Conservation (phyloP, 2,329 filamentous ascomycete genomes). For the Sphaerulina musiva region DNA sequence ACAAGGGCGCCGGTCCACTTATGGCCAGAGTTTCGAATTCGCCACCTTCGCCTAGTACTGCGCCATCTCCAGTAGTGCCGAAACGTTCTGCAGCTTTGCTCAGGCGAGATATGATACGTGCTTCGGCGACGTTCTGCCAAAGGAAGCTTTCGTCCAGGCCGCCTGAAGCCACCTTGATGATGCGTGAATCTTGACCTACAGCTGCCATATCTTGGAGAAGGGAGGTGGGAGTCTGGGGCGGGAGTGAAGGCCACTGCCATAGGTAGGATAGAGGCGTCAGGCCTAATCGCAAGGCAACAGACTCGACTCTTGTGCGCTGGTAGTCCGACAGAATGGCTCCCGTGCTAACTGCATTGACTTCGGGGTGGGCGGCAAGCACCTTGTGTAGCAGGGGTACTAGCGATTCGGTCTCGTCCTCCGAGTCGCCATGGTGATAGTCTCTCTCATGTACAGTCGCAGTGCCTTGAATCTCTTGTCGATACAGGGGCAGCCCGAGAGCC, state of each 20-base stretch:
- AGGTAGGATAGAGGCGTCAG: slow-evolving; percentile 77
- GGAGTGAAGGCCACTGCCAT: slow-evolving; percentile 81
- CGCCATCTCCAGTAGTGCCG: slow-evolving; percentile 57
- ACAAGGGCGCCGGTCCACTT: slow-evolving; percentile 67
- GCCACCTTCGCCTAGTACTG: slow-evolving; percentile 82
- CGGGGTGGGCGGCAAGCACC: slow-evolving; percentile 63
- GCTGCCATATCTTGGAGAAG: slow-evolving; percentile 76
- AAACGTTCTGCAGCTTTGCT: slow-evolving; percentile 58
- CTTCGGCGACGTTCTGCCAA: slow-evolving; percentile 69
- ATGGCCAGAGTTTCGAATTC: slow-evolving; percentile 93
- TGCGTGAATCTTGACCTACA: slow-evolving; percentile 73
- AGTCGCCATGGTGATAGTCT: slow-evolving; percentile 53
- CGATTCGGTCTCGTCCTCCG: slow-evolving; percentile 77
- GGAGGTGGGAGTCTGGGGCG: slow-evolving; percentile 43
- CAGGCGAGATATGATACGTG: slow-evolving; percentile 42
- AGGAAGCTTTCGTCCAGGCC: slow-evolving; percentile 75
- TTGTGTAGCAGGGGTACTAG: slow-evolving; percentile 66
- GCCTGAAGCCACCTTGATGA: slow-evolving; percentile 90
- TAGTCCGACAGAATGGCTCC: slow-evolving; percentile 94
- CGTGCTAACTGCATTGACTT: slow-evolving; percentile 78
- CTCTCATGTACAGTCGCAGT: slow-evolving; percentile 61
- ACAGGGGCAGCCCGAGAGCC: slow-evolving; percentile 75
- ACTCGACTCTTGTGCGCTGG: slow-evolving; percentile 92
- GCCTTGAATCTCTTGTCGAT: slow-evolving; percentile 70
- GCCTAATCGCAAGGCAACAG: slow-evolving; percentile 75